These are phyloP conservation scores for Apocynum venetum DNA, from an alignment of 257 asterid genomes.

Conservation along the genomic window DNA sequence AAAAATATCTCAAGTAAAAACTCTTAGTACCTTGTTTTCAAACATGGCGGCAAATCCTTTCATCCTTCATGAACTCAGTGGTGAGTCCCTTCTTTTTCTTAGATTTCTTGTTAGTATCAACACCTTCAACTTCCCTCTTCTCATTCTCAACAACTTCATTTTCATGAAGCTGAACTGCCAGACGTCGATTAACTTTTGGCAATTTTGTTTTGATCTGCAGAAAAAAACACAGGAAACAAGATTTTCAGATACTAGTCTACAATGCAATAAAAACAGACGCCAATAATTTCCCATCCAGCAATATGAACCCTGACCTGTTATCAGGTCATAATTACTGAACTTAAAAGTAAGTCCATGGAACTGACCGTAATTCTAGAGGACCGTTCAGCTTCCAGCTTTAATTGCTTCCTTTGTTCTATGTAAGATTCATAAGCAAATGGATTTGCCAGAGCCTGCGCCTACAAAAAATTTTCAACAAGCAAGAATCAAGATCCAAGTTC, in stretches of 20 bases:
- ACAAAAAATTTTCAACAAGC: conserved; percentile 18
- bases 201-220: conserved; percentile 66
- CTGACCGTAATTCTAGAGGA: conserved; percentile 79
- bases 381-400: conserved; percentile 52
- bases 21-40: conserved; percentile 47
- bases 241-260: background rate
- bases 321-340: background rate
- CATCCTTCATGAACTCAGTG: conserved; percentile 61
- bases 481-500: background rate
- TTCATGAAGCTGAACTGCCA: conserved; percentile 52
- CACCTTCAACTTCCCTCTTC: conserved; percentile 39
- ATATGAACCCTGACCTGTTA: background rate
- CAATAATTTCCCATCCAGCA: background rate
- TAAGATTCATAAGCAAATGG: conserved; percentile 77
- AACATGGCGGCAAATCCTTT: conserved; percentile 64
- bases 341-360: conserved; percentile 6
- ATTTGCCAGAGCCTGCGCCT: conserved; percentile 75
- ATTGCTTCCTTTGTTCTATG: conserved; percentile 62
- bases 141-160: conserved; percentile 66
- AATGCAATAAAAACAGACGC: background rate
- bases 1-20: background rate
- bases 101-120: conserved; percentile 49
- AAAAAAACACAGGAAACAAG: conserved; percentile 9
- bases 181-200: conserved; percentile 66
- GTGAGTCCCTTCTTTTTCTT: conserved; percentile 85